phyloP scores from a whole-genome alignment of 352 stramenopile species.

The Pythium sp. region DNA sequence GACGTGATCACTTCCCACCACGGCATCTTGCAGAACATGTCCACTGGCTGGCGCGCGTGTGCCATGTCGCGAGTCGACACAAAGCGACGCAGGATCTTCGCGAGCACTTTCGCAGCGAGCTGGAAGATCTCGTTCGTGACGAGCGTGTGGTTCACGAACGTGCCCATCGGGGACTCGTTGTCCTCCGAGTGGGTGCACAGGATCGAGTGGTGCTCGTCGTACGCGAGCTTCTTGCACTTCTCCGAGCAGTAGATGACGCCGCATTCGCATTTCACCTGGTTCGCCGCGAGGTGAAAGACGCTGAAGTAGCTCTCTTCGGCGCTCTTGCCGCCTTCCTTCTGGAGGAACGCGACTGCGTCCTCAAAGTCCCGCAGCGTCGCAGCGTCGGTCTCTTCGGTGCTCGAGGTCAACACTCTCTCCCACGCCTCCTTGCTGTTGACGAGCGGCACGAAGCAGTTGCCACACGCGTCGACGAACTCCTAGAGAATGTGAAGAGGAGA shows the following conservation, averaged over 20 bases:
- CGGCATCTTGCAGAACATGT: conserved; percentile 88
- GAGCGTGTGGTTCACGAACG: conserved; percentile 75
- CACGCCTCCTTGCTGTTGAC: conserved; percentile 62
- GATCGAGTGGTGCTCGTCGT: conserved; percentile 72
- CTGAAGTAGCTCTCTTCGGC: conserved; percentile 71
- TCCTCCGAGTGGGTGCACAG: conserved; percentile 58
- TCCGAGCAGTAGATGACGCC: conserved; percentile 85
- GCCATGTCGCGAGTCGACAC: conserved; percentile 54
- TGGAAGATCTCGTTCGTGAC: conserved; percentile 94
- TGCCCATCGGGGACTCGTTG: conserved; percentile 68
- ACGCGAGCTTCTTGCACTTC: conserved; percentile 65
- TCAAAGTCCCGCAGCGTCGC: conserved; percentile 55
- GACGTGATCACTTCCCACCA: conserved; percentile 90
- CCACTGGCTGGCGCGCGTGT: conserved; percentile 54
- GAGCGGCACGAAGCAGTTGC: conserved; percentile 77
- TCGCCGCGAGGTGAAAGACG: conserved; percentile 54
- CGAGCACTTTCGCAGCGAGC: conserved; percentile 86
- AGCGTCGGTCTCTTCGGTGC: conserved; percentile 35
- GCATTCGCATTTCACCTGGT: conserved; percentile 63
- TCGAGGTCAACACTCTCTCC: conserved; percentile 47
- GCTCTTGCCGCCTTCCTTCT: conserved; percentile 63
- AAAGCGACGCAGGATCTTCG: conserved; percentile 61
- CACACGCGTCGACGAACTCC: conserved; percentile 74
- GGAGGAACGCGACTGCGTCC: conserved; percentile 50
- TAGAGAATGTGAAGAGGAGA: conserved; percentile 6